A percentile compares a stretch with the other conserved stretches of the same genome.
These are phyloP conservation scores for Wickerhamomyces sp. DNA, from an alignment of 1,139 yeast species.

Conservation along the genomic window DNA sequence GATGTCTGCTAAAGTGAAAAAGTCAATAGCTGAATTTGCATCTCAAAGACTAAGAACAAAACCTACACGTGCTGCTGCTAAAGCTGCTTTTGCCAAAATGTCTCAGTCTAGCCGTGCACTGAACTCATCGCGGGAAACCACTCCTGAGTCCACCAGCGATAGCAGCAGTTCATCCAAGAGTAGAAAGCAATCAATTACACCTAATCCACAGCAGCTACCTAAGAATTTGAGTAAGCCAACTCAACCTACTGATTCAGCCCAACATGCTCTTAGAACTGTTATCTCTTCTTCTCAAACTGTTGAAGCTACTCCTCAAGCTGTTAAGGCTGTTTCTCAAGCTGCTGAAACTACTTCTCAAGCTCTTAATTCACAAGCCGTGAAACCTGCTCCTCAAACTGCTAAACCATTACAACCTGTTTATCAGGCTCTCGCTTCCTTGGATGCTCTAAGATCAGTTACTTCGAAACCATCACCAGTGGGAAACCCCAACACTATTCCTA, in stretches of 20 bases:
- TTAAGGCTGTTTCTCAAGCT: not conserved
- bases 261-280: not conserved
- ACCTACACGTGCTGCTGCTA: conserved; percentile 10
- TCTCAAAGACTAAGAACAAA: conserved; percentile 17
- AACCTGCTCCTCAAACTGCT: not conserved
- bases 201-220: not conserved
- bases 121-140: not conserved
- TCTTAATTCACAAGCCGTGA: too few relatives aligned
- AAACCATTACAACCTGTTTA: not conserved
- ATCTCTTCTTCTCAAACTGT: not conserved
- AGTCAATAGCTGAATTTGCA: conserved; percentile 29
- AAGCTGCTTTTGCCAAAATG: conserved; percentile 9
- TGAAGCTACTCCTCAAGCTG: not conserved
- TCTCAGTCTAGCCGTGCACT: not conserved
- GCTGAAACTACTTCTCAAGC: not conserved
- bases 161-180: not conserved
- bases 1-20: conserved; percentile 29
- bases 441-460: too few relatives aligned
- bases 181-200: not conserved
- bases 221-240: not conserved
- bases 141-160: not conserved
- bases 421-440: too few relatives aligned
- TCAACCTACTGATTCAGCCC: not conserved
- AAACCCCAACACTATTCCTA: too few relatives aligned
- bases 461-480: too few relatives aligned